A percentile compares a stretch with the other conserved stretches of the same genome.
Evolutionary conservation across 768 basidiomycete genomes (phyloP).

Genomic region (Leccinum ochraceum): DNA sequence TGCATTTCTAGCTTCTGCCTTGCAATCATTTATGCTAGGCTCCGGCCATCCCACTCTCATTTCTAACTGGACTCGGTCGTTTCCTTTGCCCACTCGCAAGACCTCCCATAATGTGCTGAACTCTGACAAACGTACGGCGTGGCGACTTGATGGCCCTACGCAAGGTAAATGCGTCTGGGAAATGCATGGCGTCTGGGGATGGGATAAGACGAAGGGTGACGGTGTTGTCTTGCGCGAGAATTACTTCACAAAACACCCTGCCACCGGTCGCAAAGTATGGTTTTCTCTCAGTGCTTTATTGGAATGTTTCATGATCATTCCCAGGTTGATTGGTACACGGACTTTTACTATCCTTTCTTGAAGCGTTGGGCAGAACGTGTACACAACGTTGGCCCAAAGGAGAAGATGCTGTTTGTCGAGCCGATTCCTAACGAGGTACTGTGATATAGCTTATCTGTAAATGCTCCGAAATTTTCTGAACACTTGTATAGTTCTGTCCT

Average conservation of each 20-base stretch:
- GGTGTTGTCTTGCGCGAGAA: constrained; percentile 79
- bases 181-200: constrained; percentile 92
- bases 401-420: constrained; percentile 75
- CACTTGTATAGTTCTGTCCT: constrained; percentile 66
- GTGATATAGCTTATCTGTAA: background rate
- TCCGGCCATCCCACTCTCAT: constrained; percentile 81
- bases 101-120: constrained; percentile 64
- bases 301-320: background rate
- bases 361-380: constrained; percentile 67
- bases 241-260: constrained; percentile 78
- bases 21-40: constrained; percentile 92
- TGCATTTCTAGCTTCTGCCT: constrained; percentile 60
- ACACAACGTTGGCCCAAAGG: constrained; percentile 43
- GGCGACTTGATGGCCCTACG: constrained; percentile 76
- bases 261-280: constrained; percentile 58
- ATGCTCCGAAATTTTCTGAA: constrained; percentile 6
- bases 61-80: constrained; percentile 80
- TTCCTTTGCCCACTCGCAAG: constrained; percentile 81
- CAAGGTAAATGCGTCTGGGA: constrained; percentile 80
- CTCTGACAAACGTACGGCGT: constrained; percentile 56
- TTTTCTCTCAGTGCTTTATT: background rate
- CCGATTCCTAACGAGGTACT: constrained; percentile 91
- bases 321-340: constrained; percentile 84
- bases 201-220: constrained; percentile 63
- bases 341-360: constrained; percentile 81